phyloP scores from a whole-genome alignment of 2,329 filamentous ascomycete genomes.

The Curvularia sp. region DNA sequence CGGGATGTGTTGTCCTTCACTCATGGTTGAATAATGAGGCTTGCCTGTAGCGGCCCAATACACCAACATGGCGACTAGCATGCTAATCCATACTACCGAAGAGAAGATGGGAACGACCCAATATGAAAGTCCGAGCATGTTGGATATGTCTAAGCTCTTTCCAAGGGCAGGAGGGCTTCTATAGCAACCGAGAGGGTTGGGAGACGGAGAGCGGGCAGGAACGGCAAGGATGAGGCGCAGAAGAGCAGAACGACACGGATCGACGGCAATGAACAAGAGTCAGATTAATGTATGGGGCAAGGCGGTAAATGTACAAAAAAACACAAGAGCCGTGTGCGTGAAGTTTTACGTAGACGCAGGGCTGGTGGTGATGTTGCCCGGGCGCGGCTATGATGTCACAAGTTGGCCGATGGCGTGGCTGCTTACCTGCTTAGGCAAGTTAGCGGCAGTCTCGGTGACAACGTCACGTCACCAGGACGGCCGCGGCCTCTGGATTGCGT shows the following conservation, averaged over 20 bases:
- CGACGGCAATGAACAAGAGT: constrained; percentile 4
- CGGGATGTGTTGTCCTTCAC: constrained; percentile 64
- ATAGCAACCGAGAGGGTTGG: constrained; percentile 8
- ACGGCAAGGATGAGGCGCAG: not conserved
- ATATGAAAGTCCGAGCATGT: constrained; percentile 54
- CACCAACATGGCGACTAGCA: constrained; percentile 73
- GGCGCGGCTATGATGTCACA: constrained; percentile 23
- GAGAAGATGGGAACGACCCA: constrained; percentile 74
- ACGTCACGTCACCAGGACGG: constrained; percentile 17
- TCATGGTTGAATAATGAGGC: constrained; percentile 69
- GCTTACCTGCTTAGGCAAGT: constrained; percentile 17
- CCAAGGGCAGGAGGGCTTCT: constrained; percentile 8
- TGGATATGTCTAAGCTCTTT: constrained; percentile 3
- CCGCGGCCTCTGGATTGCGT: constrained; percentile 7
- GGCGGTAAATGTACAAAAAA: constrained; percentile 8
- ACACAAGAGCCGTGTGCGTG: not conserved
- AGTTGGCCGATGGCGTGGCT: constrained; percentile 8
- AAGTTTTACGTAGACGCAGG: constrained; percentile 15
- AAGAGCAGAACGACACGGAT: constrained; percentile 7
- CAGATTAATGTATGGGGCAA: constrained; percentile 12
- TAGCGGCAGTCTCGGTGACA: constrained; percentile 14
- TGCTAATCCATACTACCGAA: constrained; percentile 60
- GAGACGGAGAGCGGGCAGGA: constrained; percentile 10
- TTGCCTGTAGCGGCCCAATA: constrained; percentile 69
- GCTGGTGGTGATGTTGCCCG: constrained; percentile 12